Percentiles rank a stretch among this genome's conserved stretches.
Conservation (phyloP, 108 stramenopile genomes). For the Ochromonas danica region DNA sequence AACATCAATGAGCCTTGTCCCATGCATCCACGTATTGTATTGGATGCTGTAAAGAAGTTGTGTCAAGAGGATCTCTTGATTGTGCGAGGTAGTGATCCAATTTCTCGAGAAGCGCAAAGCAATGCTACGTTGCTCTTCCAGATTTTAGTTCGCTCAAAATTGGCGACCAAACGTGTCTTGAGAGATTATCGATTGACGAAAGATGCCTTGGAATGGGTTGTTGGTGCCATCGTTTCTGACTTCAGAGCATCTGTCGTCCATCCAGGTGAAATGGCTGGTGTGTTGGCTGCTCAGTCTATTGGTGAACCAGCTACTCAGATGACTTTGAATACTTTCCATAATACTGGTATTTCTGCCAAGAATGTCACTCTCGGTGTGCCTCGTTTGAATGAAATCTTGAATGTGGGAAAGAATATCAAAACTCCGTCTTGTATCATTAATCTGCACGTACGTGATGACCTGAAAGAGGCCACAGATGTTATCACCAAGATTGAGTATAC, state of each 20-base stretch:
- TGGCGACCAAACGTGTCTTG: slow-evolving; percentile 80
- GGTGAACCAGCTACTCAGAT: slow-evolving; percentile 99
- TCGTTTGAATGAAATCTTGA: slow-evolving; percentile 94
- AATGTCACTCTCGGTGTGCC: slow-evolving; percentile 98
- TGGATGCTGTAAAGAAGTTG: slow-evolving; percentile 68
- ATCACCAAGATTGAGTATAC: slow-evolving; percentile 86
- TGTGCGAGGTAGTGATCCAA: slow-evolving; percentile 81
- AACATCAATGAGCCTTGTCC: slow-evolving; percentile 69
- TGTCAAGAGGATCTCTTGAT: slow-evolving; percentile 74
- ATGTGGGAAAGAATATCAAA: slow-evolving; percentile 92
- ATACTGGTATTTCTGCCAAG: slow-evolving; percentile 95
- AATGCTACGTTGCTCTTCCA: slow-evolving; percentile 90
- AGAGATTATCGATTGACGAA: slow-evolving; percentile 80
- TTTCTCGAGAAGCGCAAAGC: slow-evolving; percentile 74
- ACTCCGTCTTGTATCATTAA: slow-evolving; percentile 85
- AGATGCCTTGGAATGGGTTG: slow-evolving; percentile 80
- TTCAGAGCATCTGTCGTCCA: slow-evolving; percentile 82
- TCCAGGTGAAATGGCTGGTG: slow-evolving; percentile 98
- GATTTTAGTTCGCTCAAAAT: slow-evolving; percentile 77
- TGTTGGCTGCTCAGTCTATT: slow-evolving; percentile 95
- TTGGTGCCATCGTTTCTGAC: slow-evolving; percentile 82
- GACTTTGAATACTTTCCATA: slow-evolving; percentile 97
- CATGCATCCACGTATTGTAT: slow-evolving; percentile 79
- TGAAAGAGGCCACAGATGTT: slow-evolving; percentile 54
- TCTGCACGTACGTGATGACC: slow-evolving; percentile 65